Base-by-base conservation (phyloP, 345 rosid species). In the Eucalyptus cladocalyx region DNA sequence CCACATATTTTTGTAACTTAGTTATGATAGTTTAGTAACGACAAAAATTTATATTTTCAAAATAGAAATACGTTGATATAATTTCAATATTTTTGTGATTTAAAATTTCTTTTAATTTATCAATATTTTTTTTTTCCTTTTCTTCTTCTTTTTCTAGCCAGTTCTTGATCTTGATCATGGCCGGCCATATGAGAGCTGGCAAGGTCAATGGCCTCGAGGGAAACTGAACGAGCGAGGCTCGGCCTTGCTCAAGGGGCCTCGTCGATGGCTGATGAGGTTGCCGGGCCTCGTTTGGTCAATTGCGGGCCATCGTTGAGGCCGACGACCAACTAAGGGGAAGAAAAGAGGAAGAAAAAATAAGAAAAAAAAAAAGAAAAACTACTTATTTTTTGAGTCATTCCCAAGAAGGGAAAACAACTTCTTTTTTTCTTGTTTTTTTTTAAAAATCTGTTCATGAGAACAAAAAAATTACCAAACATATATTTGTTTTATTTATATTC, bases 51-150 rank as follows among this genome's bases (percentile, higher is more conserved):
- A 0, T 19, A 8, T 19, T 4, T 1, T 8, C 0, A 1, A 0
- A 53, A 19, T 21, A 53, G 0, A 53, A 8, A 21, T 53, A 53
- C 0, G 0, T 53, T 8, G 0, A 6, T 53, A 53, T 0, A 1
- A 53, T 53, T 11, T 53, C 11, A 53, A 53, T 53, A 53, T 53
- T 53, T 53, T 19, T 1, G 0, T 53, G 11, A 53, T 53, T 53
- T 8, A 53, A 0, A 3, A 7, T 7, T 53, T 53, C 0, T 53
- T 53, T 53, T 19, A 19, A 53, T 53, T 4, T 19, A 53, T 53
- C 24, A 4, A 8, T 53, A 53, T 4, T 19, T 53, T 53, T 53
- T 53, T 18, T 16, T 2, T 47, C 48, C 2, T 49, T 49, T 50
- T 50, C 8, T 16, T 16, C 7, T 18, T 51, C 1, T 19, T 53